Conservation (phyloP, 805 yeast genomes). For the Sporopachydermia lactativora region DNA sequence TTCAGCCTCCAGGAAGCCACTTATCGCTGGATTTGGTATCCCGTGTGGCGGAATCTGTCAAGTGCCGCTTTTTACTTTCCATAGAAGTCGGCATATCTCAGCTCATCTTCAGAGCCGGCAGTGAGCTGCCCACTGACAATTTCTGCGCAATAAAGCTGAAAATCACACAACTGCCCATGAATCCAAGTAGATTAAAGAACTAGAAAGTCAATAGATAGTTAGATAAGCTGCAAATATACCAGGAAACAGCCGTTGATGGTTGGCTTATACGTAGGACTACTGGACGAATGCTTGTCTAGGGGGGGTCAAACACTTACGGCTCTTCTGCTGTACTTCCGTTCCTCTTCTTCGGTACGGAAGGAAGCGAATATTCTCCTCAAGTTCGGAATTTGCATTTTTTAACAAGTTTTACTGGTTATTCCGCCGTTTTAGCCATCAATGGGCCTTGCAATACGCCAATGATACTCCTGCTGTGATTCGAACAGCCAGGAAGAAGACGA, state of each 20-base stretch:
- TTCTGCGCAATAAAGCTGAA: slow-evolving; percentile 71
- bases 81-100: no score
- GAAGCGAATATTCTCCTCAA: slow-evolving; percentile 68
- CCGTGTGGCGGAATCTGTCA: no score
- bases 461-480: slow-evolving; percentile 2
- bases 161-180: slow-evolving; percentile 64
- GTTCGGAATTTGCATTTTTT: slow-evolving; percentile 45
- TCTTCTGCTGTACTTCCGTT: slow-evolving; percentile 54
- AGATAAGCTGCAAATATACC: background rate
- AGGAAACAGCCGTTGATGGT: no score
- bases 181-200: slow-evolving; percentile 67
- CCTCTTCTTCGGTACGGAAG: slow-evolving; percentile 78
- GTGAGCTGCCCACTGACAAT: slow-evolving; percentile 9
- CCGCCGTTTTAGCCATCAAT: slow-evolving; percentile 11
- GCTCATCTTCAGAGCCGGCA: no score
- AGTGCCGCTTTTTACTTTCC: no score
- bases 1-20: no score
- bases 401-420: slow-evolving; percentile 11
- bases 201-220: slow-evolving; percentile 11
- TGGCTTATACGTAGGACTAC: no score
- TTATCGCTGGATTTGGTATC: no score
- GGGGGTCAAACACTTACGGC: slow-evolving; percentile 50
- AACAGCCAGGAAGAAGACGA: background rate
- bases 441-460: slow-evolving; percentile 11
- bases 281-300: no score